Percentiles rank a stretch among this genome's conserved stretches.
phyloP scores from a whole-genome alignment of 2,329 filamentous ascomycete genomes.

The Neofusicoccum sp. region DNA sequence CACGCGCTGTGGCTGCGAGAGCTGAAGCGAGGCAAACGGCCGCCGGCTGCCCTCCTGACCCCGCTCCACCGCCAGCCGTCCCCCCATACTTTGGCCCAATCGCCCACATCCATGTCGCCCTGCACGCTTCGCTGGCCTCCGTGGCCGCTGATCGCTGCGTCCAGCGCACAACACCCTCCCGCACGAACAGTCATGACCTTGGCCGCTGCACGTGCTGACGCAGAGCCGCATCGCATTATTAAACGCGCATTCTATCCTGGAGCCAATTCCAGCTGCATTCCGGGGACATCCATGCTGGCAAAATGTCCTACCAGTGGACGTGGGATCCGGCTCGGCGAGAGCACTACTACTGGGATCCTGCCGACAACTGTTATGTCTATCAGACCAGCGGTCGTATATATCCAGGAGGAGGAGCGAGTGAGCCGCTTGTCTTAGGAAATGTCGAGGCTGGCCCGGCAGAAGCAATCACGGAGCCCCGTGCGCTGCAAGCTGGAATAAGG shows the following conservation, averaged over 20 bases:
- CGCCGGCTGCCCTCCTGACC: neutral
- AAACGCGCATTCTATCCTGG: neutral
- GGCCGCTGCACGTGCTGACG: neutral
- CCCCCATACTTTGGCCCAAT: neutral
- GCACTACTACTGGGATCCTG: neutral
- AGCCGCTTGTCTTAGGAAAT: neutral
- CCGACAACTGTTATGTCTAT: neutral
- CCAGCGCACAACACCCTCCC: neutral
- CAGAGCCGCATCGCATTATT: constrained; percentile 1
- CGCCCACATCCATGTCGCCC: neutral
- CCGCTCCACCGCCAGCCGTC: neutral
- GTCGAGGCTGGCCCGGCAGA: neutral
- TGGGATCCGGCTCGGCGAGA: neutral
- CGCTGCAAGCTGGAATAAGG: constrained; percentile 5
- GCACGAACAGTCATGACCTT: no score
- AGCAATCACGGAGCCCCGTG: constrained; percentile 5
- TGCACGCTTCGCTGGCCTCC: constrained; percentile 2
- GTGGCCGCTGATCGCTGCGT: neutral
- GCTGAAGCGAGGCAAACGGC: neutral
- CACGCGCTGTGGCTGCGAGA: neutral
- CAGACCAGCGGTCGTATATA: neutral
- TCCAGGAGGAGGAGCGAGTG: neutral
- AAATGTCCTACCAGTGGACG: neutral
- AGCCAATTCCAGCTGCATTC: no score
- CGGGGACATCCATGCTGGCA: neutral